A percentile compares a stretch with the other conserved stretches of the same genome.
Conservation (phyloP, 257 asterid species). For the Echium plantagineum region DNA sequence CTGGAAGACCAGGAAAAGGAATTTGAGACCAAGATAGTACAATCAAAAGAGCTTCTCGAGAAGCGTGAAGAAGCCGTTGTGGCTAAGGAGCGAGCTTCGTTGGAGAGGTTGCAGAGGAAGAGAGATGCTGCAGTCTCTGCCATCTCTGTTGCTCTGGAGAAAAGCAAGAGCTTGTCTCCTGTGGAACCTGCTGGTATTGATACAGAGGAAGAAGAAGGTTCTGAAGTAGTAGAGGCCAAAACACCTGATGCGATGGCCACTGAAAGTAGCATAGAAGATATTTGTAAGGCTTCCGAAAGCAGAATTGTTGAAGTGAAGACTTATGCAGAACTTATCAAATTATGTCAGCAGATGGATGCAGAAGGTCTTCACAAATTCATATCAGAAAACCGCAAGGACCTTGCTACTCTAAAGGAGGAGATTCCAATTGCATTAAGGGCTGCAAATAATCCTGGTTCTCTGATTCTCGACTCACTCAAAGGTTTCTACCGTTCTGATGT, state of each 20-base stretch:
- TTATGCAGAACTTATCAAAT: conserved; percentile 64
- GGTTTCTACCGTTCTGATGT: conserved; percentile 63
- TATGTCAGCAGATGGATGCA: conserved; percentile 80
- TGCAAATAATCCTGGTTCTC: conserved; percentile 66
- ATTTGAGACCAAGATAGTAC: conserved; percentile 58
- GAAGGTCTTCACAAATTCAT: conserved; percentile 88
- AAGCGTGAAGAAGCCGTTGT: conserved; percentile 70
- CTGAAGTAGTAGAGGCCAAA: conserved; percentile 26
- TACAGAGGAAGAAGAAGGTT: conserved; percentile 30
- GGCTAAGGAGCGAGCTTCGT: conserved; percentile 77
- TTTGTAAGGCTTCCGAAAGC: conserved; percentile 25
- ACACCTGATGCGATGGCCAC: conserved; percentile 21
- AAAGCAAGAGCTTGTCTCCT: conserved; percentile 33
- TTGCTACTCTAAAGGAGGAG: conserved; percentile 73
- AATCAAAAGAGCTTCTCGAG: conserved; percentile 56
- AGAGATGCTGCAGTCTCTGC: conserved; percentile 92
- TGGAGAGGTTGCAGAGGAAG: conserved; percentile 84
- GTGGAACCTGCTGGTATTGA: conserved; percentile 19
- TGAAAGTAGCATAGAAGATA: conserved; percentile 19
- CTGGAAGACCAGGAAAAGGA: conserved; percentile 88
- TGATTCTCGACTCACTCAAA: conserved; percentile 75
- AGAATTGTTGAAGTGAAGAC: conserved; percentile 43
- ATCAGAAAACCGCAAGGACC: conserved; percentile 90
- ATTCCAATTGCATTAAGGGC: conserved; percentile 75
- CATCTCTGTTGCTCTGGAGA: conserved; percentile 51